Evolutionary conservation across 306 rosid genomes (phyloP), one percentile per base, ranked within the genome.

Genomic region (Ormosia semicastrata): DNA sequence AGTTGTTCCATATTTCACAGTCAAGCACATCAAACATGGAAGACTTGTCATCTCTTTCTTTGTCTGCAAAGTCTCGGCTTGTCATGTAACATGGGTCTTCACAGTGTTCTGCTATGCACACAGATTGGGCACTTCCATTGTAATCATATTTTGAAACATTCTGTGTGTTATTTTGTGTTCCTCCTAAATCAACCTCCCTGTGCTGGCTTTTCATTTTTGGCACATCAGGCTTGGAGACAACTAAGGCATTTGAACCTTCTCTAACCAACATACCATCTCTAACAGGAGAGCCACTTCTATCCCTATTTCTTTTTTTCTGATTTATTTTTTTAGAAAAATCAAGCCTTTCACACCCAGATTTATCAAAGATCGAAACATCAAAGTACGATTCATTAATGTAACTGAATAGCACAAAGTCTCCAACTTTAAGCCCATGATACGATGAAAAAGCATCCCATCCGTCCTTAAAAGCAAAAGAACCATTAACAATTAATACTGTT

Each of bases 391-490:
- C 83, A 57, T 17, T 73, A 7, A 82, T 29, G 71, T 81, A 83
- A 77, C 78, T 36, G 89, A 91, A 92, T 44, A 89, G 46, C 63
- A 94, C 5, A 74, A 91, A 56, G 63, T 92, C 72, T 74, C 98
- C 98, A 69, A 81, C 12, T 64, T 85, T 12, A 15, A 94, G 77
- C 58, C 85, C 69, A 63, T 90, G 92, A 34, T 83, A 82, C 58
- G 6, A 44, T 17, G 92, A 81, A 74, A 94, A 92, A 59, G 3
- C 49, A 78, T 70, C 54, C 98, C 98, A 94, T 73, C 98, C 98
- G 77, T 81, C 78, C 83, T 64, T 47, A 50, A 94, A 84, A 77
- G 86, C 89, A 39, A 82, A 82, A 66, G 86, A 79, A 52, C 89
- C 87, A 34, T 88, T 30, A 58, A 63, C 78, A 62, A 11, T n/a